A percentile compares a stretch with the other conserved stretches of the same genome.
Conservation (phyloP, 352 stramenopile genomes). For the Globisporangium heterothallicum region DNA sequence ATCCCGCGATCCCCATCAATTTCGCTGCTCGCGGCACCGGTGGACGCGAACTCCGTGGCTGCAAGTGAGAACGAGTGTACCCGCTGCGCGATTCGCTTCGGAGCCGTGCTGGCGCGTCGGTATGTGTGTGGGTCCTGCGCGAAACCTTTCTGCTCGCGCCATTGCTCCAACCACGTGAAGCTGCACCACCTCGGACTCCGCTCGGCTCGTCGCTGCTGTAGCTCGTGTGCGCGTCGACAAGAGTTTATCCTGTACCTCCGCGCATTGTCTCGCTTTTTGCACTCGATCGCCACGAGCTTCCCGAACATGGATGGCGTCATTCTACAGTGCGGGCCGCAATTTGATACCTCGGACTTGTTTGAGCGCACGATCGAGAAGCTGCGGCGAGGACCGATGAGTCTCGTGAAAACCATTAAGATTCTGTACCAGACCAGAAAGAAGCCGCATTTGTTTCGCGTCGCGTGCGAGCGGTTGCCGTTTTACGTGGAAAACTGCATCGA, state of each 20-base stretch:
- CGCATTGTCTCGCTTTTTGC: constrained; percentile 29
- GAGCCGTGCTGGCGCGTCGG: constrained; percentile 33
- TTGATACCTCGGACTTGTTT: constrained; percentile 22
- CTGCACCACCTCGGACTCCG: constrained; percentile 37
- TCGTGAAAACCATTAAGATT: constrained; percentile 78
- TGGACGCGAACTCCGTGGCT: constrained; percentile 9
- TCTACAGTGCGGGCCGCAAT: constrained; percentile 14
- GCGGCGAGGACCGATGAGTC: constrained; percentile 47
- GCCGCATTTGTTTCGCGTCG: constrained; percentile 56
- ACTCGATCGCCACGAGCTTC: constrained; percentile 22
- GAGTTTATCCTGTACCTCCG: constrained; percentile 50
- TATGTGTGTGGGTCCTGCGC: constrained; percentile 61
- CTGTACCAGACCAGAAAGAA: constrained; percentile 72
- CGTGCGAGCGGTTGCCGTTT: constrained; percentile 61
- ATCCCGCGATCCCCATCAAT: neutral
- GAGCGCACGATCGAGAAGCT: constrained; percentile 49
- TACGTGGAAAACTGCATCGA: constrained; percentile 74
- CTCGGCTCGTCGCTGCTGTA: constrained; percentile 38
- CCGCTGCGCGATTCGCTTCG: constrained; percentile 51
- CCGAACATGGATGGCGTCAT: constrained; percentile 28
- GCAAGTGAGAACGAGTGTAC: constrained; percentile 31
- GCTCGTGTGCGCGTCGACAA: constrained; percentile 44
- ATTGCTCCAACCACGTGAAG: constrained; percentile 47
- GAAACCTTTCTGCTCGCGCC: constrained; percentile 48
- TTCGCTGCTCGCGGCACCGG: constrained; percentile 1